Percentiles rank a stretch among this genome's conserved stretches.
phyloP scores from a whole-genome alignment of 192 early-diverging fungal species.

The Coemansia sp. region DNA sequence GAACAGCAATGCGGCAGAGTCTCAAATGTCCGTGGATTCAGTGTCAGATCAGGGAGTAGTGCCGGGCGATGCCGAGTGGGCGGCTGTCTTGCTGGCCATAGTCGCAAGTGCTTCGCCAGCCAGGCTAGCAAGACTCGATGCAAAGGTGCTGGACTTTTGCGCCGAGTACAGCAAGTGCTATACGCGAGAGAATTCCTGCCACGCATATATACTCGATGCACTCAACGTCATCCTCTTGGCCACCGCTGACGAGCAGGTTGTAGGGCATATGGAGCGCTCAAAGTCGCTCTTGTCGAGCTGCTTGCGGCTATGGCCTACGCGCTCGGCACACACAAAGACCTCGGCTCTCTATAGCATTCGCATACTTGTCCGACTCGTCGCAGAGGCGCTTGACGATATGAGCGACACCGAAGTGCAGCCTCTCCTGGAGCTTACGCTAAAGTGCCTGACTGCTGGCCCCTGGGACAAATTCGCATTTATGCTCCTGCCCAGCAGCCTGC shows the following conservation, averaged over 20 bases:
- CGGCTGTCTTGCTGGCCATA: constrained; percentile 25
- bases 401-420: constrained; percentile 9
- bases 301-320: constrained; percentile 46
- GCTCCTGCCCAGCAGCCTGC: constrained; percentile 36
- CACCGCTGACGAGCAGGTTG: constrained; percentile 19
- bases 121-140: constrained; percentile 13
- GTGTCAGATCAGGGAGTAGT: constrained; percentile 7
- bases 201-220: constrained; percentile 26
- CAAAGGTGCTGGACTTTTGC: constrained; percentile 38
- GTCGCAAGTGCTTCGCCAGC: constrained; percentile 28
- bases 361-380: constrained; percentile 31
- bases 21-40: constrained; percentile 33
- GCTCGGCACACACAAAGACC: constrained; percentile 25
- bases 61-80: constrained; percentile 37
- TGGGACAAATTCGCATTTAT: constrained; percentile 52
- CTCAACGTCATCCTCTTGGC: constrained; percentile 24
- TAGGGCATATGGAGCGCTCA: constrained; percentile 6
- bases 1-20: constrained; percentile 18
- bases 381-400: background rate
- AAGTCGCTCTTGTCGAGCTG: constrained; percentile 21
- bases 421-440: constrained; percentile 36
- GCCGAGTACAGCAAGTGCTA: constrained; percentile 39
- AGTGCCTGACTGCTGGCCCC: constrained; percentile 29
- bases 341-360: constrained; percentile 35
- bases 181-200: constrained; percentile 36